Base-by-base conservation (phyloP, 2,329 filamentous ascomycete species). In the Zymoseptoria crescenta region DNA sequence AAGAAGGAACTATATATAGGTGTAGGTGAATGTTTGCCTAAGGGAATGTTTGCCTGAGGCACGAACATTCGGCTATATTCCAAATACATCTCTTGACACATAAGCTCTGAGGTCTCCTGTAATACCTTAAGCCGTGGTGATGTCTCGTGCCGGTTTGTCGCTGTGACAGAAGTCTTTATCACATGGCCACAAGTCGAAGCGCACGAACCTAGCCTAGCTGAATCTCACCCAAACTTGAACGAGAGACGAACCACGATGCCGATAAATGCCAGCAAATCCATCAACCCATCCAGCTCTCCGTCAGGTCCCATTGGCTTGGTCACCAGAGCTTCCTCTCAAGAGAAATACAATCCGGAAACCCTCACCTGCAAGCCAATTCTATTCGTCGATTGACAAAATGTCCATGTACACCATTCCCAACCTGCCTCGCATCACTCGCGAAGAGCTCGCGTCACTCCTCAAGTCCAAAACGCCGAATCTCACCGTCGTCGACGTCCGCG, bases 401-500 rank as follows among this genome's bases (percentile, higher is more conserved):
- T 80, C 80, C n/a, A 81, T 80, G 72, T 75, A 83, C 54, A 83
- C 82, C 6, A 80, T 92, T 57, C 79, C 82, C 48, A 80, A 75
- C 52, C 80, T 96, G 35, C 77, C 82, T 67, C 85, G 84, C 71
- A 86, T 96, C 67, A 81, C 83, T 8, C 85, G 86, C 41, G 80
- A 87, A 63, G 76, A 80, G n/a, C 84, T 96, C 56, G 85, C 88
- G 0, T 75, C 83, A 20, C 79, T 85, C 55, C 80, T 93, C 54
- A 68, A 58, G 60, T 55, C 57, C 20, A 68, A 66, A 56, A 55
- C 66, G 58, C 48, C 70, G 59, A 59, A 30, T 41, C 80, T 91
- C 59, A 89, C 89, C 8, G 80, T 97, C 45, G 82, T 97, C 59
- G 94, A 97, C 73, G 94, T 97, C 7, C 86, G 94, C 59, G 94